Base-by-base conservation (phyloP, 140 eudicot species). In the Oenanthe javanica region DNA sequence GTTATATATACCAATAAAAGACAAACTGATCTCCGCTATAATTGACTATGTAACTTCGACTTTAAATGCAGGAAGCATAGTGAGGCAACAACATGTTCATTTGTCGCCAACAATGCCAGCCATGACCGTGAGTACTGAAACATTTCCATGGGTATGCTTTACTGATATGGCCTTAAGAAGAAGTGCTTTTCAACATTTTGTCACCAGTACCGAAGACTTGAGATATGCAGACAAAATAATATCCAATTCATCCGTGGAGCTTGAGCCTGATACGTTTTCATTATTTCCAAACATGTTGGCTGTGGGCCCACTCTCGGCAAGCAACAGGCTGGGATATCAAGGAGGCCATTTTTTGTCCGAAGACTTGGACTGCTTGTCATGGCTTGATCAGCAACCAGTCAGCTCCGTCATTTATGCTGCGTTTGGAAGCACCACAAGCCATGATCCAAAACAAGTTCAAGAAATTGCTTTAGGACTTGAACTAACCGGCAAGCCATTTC, bases 311-410 rank as follows among this genome's bases (percentile, higher is more conserved):
- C 73, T 67, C 27, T 25, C 27, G 73, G 73, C 73, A 27, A 67
- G 45, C 73, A 67, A 67, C 45, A 67, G 9, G 19, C 73, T 27
- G 13, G 73, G 73, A 67, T 27, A 67, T 67, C 73, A 67, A 67
- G 73, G 43, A 67, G 73, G 73, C 73, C 27, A 67, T 31, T 67
- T 67, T 13, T 67, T 16, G 73, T 1, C 42, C 27, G 73, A 67
- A 31, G 73, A 67, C 45, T 31, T 31, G 73, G 42, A 45, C 21
- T 67, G 73, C 73, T 31, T 67, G 73, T 67, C 73, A 67, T 67
- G 73, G 73, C 73, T 67, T 67, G 73, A 67, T 67, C 73, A 67
- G 43, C 73, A 67, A 31, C 73, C 73, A 67, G 8, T 1, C 18
- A 25, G 73, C 43, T 67, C 73, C 0, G 73, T 67, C 73, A 31